Evolutionary conservation across 495 filamentous ascomycete genomes (phyloP).

Genomic region (Aspergillus funiculosus): DNA sequence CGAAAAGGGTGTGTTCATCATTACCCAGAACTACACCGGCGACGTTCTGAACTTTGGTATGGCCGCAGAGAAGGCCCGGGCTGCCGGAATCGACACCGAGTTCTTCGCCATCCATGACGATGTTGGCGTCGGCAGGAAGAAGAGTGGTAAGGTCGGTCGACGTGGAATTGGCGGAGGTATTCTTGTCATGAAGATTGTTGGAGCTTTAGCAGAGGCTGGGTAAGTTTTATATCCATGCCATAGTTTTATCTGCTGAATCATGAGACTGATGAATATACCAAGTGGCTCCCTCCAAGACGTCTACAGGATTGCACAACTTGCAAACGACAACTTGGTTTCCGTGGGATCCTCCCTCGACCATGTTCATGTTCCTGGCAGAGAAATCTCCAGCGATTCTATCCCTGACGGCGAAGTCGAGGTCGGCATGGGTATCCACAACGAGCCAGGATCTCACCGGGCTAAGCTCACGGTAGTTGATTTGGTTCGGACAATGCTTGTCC

Average conservation of each 20-base stretch:
- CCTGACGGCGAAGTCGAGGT: conserved; percentile 75
- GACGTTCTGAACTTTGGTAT: conserved; percentile 95
- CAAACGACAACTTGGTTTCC: conserved; percentile 71
- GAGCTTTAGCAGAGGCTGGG: conserved; percentile 75
- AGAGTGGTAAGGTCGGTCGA: conserved; percentile 84
- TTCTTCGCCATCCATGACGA: conserved; percentile 97
- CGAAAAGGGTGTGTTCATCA: conserved; percentile 65
- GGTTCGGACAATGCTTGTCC: conserved; percentile 71
- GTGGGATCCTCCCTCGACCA: conserved; percentile 83
- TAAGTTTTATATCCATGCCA: conserved; percentile 27
- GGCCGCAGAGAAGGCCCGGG: conserved; percentile 86
- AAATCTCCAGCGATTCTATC: conserved; percentile 49
- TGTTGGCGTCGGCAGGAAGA: conserved; percentile 78
- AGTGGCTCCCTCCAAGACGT: conserved; percentile 59
- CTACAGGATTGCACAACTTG: conserved; percentile 61
- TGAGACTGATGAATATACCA: conserved; percentile 6
- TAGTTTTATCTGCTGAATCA: not conserved
- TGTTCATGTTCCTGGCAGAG: conserved; percentile 86
- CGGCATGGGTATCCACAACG: conserved; percentile 99
- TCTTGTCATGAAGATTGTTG: conserved; percentile 80
- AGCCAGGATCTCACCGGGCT: conserved; percentile 71
- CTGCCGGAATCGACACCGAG: conserved; percentile 71
- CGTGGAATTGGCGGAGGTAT: conserved; percentile 90
- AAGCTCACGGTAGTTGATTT: conserved; percentile 63
- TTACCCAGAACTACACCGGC: conserved; percentile 62